A percentile compares a stretch with the other conserved stretches of the same genome.
Conservation (phyloP, 2,329 filamentous ascomycete genomes). For the Colletotrichum theobromicola region DNA sequence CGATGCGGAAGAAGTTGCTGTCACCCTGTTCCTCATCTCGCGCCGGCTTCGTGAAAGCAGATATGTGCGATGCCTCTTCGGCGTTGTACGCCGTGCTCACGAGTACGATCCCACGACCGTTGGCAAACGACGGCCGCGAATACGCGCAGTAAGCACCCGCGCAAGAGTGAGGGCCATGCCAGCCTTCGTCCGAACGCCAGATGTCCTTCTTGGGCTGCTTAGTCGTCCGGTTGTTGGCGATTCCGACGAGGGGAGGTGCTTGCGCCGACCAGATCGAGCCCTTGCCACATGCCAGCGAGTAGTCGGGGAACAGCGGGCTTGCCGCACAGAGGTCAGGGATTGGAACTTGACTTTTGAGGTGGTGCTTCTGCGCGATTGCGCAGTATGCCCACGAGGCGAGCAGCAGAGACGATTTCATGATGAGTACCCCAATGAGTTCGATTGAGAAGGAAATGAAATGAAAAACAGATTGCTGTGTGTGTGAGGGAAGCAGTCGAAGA, state of each 20-base stretch:
- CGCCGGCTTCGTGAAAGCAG: neutral
- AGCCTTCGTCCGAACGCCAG: slow-evolving; percentile 20
- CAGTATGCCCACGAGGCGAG: neutral
- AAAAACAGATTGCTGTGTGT: neutral
- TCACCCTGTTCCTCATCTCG: neutral
- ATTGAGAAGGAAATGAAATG: neutral
- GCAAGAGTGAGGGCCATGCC: slow-evolving; percentile 17
- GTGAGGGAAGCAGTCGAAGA: neutral
- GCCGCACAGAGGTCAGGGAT: slow-evolving; percentile 2
- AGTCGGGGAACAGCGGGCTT: slow-evolving; percentile 9
- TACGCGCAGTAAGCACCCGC: slow-evolving; percentile 36
- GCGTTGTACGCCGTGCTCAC: slow-evolving; percentile 34
- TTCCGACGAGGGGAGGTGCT: neutral
- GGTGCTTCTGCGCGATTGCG: neutral
- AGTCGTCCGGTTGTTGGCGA: neutral
- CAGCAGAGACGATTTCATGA: neutral
- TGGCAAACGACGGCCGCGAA: slow-evolving; percentile 36
- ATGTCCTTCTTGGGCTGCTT: slow-evolving; percentile 13
- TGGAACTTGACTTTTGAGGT: neutral
- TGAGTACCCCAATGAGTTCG: neutral
- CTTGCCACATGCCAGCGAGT: neutral
- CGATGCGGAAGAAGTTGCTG: neutral
- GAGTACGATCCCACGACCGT: slow-evolving; percentile 41
- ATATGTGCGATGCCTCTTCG: slow-evolving; percentile 10
- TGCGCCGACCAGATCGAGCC: neutral